A percentile compares a stretch with the other conserved stretches of the same genome.
phyloP scores from a whole-genome alignment of 768 basidiomycete genomes.

The Grammothele lineata region DNA sequence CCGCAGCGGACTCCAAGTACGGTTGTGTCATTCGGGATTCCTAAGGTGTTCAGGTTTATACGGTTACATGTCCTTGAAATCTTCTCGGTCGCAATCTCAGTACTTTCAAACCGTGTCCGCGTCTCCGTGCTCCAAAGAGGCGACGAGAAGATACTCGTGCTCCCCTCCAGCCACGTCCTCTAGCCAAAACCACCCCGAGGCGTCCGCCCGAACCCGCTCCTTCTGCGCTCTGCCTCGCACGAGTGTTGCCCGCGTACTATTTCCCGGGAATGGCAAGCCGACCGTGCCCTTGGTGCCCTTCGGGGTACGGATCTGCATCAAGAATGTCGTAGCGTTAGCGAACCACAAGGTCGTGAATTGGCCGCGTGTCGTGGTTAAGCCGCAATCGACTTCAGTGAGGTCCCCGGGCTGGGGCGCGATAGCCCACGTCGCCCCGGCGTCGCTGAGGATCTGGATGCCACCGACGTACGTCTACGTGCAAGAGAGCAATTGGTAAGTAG shows the following conservation, averaged over 20 bases:
- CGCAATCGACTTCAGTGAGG: background rate
- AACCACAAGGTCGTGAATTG: background rate
- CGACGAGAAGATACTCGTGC: background rate
- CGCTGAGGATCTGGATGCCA: background rate
- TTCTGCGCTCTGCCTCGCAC: no score
- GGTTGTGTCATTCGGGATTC: no score
- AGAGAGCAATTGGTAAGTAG: no score
- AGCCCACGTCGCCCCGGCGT: background rate
- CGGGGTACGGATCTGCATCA: background rate
- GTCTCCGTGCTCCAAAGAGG: no score
- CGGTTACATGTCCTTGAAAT: no score
- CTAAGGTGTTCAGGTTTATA: no score
- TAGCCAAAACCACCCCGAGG: background rate
- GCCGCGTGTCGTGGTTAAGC: background rate
- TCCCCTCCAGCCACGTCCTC: background rate
- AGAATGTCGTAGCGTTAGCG: background rate
- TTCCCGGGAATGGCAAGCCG: background rate
- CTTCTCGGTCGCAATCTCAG: no score
- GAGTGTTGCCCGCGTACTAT: background rate
- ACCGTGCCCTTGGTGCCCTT: background rate
- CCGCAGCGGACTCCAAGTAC: no score
- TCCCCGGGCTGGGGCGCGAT: background rate
- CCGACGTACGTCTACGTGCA: background rate
- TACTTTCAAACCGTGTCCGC: no score
- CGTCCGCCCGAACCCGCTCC: background rate